A percentile compares a stretch with the other conserved stretches of the same genome.
Conservation (phyloP, 2,329 filamentous ascomycete genomes). For the Monilinia polystroma region DNA sequence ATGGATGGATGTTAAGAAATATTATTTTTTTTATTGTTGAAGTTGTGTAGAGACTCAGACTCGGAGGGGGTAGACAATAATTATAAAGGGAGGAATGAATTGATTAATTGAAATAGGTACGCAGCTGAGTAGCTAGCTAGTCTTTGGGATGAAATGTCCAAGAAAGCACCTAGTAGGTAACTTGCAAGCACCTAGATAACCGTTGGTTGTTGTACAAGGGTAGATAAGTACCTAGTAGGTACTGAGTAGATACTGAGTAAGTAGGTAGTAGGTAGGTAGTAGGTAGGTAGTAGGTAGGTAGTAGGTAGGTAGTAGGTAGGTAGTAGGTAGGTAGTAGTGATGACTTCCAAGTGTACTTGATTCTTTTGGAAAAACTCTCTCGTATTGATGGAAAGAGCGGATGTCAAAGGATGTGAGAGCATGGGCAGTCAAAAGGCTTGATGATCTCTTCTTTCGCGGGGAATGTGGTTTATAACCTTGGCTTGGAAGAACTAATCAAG, state of each 20-base stretch:
- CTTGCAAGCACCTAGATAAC: not conserved
- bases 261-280: too few species aligned
- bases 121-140: too few species aligned
- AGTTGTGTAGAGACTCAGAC: too few species aligned
- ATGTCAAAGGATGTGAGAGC: not conserved
- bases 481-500: too few species aligned
- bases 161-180: too few species aligned
- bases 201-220: not conserved
- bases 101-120: not conserved
- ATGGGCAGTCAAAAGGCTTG: not conserved
- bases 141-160: too few species aligned
- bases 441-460: slow-evolving; percentile 12
- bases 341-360: not conserved
- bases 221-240: not conserved
- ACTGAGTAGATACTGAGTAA: too few species aligned
- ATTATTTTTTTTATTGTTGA: not conserved
- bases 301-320: too few species aligned
- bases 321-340: not conserved
- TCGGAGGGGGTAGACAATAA: not conserved
- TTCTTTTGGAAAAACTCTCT: not conserved
- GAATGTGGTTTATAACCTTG: slow-evolving; percentile 3
- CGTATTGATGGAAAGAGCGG: not conserved
- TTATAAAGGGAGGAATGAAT: not conserved
- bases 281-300: too few species aligned
- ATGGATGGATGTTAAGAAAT: not conserved